Evolutionary conservation across 2,329 filamentous ascomycete genomes (phyloP).

Genomic region (Paracorniculantispora psalliotae): DNA sequence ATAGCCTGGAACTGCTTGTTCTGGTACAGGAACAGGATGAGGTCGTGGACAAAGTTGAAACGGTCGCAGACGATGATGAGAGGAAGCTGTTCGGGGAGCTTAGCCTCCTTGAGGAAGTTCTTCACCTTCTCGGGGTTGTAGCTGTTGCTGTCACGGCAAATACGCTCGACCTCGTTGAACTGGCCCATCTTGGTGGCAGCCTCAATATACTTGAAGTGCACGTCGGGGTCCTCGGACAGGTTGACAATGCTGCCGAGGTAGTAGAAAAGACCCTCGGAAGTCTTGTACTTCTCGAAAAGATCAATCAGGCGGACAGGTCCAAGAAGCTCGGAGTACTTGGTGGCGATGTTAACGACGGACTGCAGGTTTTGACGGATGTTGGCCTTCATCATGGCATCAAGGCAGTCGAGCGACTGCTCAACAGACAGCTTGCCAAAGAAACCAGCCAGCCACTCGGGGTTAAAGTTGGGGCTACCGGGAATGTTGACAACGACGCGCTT

Average conservation of each 20-base stretch:
- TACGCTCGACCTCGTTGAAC: slow-evolving; percentile 92
- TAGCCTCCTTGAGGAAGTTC: slow-evolving; percentile 98
- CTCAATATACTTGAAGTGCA: slow-evolving; percentile 99
- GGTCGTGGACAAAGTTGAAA: slow-evolving; percentile 97
- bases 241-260: slow-evolving; percentile 98
- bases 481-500: slow-evolving; percentile 88
- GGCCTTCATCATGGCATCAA: slow-evolving; percentile 92
- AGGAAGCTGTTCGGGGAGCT: slow-evolving; percentile 84
- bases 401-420: slow-evolving; percentile 87
- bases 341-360: slow-evolving; percentile 89
- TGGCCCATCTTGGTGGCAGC: slow-evolving; percentile 91
- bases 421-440: slow-evolving; percentile 95
- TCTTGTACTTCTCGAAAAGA: slow-evolving; percentile 95
- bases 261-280: slow-evolving; percentile 94
- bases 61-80: slow-evolving; percentile 98
- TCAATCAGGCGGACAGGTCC: slow-evolving; percentile 85
- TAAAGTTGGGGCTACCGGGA: slow-evolving; percentile 73
- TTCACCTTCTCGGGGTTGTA: slow-evolving; percentile 95
- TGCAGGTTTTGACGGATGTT: slow-evolving; percentile 98
- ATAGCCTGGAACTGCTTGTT: slow-evolving; percentile 99
- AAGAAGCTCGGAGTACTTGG: slow-evolving; percentile 95
- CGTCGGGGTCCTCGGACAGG: slow-evolving; percentile 87
- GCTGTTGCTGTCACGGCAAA: slow-evolving; percentile 87
- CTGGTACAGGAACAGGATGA: slow-evolving; percentile 96
- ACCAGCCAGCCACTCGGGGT: slow-evolving; percentile 81